phyloP scores from a whole-genome alignment of 352 stramenopile species.

The Aphanomyces cochlioides region DNA sequence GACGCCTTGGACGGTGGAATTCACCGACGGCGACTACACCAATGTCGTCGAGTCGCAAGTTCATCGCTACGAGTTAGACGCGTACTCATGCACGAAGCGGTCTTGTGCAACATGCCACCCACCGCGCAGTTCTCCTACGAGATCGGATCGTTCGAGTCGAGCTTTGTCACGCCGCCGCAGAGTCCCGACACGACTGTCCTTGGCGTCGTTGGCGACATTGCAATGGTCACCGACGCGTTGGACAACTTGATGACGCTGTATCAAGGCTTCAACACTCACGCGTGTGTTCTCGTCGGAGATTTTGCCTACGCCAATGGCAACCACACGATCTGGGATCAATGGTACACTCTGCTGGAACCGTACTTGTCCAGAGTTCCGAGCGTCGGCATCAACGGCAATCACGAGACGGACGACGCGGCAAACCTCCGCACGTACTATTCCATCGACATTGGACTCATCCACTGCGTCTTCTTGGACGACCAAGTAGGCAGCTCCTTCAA shows the following conservation, averaged over 20 bases:
- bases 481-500: slow-evolving; percentile 46
- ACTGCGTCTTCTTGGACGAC: slow-evolving; percentile 55
- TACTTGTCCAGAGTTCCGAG: slow-evolving; percentile 44
- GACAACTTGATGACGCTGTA: slow-evolving; percentile 38
- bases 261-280: slow-evolving; percentile 40
- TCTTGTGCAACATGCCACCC: too few relatives aligned
- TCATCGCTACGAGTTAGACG: too few relatives aligned
- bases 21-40: too few relatives aligned
- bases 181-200: not conserved
- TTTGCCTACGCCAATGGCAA: slow-evolving; percentile 65
- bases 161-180: too few relatives aligned
- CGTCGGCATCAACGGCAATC: slow-evolving; percentile 58
- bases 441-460: slow-evolving; percentile 52
- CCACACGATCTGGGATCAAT: slow-evolving; percentile 67
- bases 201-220: slow-evolving; percentile 29
- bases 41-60: too few relatives aligned
- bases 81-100: too few relatives aligned
- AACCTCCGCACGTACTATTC: slow-evolving; percentile 47
- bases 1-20: too few relatives aligned
- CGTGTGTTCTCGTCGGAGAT: slow-evolving; percentile 52
- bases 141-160: too few relatives aligned
- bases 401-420: slow-evolving; percentile 51
- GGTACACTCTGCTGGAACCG: slow-evolving; percentile 51
- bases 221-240: slow-evolving; percentile 40
- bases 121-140: too few relatives aligned